Evolutionary conservation across 768 basidiomycete genomes (phyloP).

Genomic region (Sporobolomyces roseus): DNA sequence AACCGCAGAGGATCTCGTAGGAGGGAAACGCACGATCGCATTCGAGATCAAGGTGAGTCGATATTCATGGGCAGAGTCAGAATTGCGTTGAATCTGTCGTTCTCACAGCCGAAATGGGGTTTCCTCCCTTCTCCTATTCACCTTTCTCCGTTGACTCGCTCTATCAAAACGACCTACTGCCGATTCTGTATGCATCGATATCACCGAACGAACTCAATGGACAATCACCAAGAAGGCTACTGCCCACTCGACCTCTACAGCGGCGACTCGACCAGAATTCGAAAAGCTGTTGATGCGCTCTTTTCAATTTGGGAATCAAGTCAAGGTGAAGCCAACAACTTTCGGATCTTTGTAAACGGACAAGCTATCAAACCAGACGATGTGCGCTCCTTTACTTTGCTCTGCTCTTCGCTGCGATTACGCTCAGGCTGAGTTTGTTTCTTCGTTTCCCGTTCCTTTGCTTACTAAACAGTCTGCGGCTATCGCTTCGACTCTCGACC

Average conservation of each 20-base stretch:
- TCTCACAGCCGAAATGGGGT: constrained; percentile 89
- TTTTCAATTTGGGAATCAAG: constrained; percentile 65
- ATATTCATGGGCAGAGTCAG: not conserved
- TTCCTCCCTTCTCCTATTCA: constrained; percentile 68
- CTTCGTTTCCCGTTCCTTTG: not conserved
- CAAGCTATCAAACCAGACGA: not conserved
- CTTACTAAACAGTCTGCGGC: not conserved
- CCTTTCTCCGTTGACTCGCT: constrained; percentile 60
- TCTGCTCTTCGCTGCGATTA: not conserved
- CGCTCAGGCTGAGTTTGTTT: not conserved
- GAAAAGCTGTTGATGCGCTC: constrained; percentile 63
- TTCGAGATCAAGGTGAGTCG: constrained; percentile 82
- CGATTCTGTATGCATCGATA: constrained; percentile 86
- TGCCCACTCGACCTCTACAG: constrained; percentile 92
- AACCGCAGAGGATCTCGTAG: constrained; percentile 75
- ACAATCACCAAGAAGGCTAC: constrained; percentile 51
- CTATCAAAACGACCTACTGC: constrained; percentile 68
- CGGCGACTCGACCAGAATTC: constrained; percentile 59
- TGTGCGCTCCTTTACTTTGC: not conserved
- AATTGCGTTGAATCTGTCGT: not conserved
- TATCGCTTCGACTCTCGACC: not conserved
- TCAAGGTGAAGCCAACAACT: constrained; percentile 71
- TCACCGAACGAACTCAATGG: constrained; percentile 49
- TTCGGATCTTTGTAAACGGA: constrained; percentile 72
- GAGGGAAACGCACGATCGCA: constrained; percentile 57